Percentiles rank a stretch among this genome's conserved stretches.
phyloP scores from a whole-genome alignment of 179 eudicot species.

The Spergularia azorica region DNA sequence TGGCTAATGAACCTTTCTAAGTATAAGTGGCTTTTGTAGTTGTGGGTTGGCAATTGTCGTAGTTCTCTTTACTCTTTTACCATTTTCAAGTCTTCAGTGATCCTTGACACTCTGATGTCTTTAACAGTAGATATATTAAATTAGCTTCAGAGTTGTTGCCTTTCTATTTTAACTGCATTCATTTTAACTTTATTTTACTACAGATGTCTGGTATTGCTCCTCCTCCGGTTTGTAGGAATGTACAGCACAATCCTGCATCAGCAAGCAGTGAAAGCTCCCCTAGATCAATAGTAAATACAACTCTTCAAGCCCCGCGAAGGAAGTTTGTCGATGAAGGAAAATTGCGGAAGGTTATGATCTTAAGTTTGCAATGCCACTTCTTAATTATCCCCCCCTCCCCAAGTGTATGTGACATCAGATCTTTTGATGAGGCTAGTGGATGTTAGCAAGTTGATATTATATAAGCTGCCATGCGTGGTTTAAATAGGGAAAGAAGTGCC shows the following conservation, averaged over 20 bases:
- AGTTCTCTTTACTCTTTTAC: background rate
- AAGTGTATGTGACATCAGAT: background rate
- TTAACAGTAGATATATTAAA: background rate
- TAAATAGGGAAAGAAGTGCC: background rate
- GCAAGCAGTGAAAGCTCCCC: constrained; percentile 65
- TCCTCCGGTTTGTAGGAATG: constrained; percentile 80
- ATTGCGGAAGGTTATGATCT: constrained; percentile 74
- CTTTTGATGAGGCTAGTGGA: no score
- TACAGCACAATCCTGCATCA: constrained; percentile 59
- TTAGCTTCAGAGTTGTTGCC: background rate
- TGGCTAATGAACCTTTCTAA: background rate
- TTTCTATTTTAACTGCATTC: background rate
- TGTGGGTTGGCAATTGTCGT: background rate
- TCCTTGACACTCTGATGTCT: background rate
- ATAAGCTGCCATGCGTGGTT: background rate
- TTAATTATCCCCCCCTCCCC: background rate
- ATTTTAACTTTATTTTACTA: constrained; percentile 27
- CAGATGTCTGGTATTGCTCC: constrained; percentile 94
- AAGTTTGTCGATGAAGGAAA: constrained; percentile 98
- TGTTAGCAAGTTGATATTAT: background rate
- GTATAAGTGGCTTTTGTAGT: background rate
- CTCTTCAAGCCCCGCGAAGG: constrained; percentile 91
- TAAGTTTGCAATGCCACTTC: background rate
- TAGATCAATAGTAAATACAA: constrained; percentile 66
- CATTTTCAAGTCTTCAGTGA: background rate